Conservation (phyloP, 2,329 filamentous ascomycete species). For the Colletotrichum paranaense region DNA sequence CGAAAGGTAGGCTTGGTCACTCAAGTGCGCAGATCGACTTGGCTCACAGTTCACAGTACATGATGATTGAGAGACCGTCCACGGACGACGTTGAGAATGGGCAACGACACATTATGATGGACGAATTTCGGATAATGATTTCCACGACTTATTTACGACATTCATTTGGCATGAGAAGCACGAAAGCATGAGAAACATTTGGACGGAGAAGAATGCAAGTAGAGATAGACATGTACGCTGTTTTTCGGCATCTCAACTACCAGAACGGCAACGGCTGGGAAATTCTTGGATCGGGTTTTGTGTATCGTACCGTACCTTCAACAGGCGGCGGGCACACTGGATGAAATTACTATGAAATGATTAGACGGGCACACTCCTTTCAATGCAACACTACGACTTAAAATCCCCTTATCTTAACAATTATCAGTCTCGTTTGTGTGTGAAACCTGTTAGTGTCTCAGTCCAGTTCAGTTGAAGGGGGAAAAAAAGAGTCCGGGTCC, state of each 20-base stretch:
- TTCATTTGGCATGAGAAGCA: not conserved
- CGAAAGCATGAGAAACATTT: no score
- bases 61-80: not conserved
- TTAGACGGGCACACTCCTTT: not conserved
- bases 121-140: not conserved
- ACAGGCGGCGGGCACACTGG: constrained; percentile 7
- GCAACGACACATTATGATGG: not conserved
- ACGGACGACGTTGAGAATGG: not conserved
- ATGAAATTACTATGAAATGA: not conserved
- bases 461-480: not conserved
- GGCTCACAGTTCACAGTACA: not conserved
- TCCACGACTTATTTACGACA: constrained; percentile 1
- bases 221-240: not conserved
- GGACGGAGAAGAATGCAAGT: not conserved
- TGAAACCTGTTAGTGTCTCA: constrained; percentile 35
- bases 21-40: not conserved
- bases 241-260: not conserved
- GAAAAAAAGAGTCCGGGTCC: constrained; percentile 8
- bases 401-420: constrained; percentile 25
- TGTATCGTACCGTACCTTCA: constrained; percentile 16
- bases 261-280: not conserved
- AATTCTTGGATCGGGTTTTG: not conserved
- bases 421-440: not conserved
- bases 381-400: not conserved
- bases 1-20: not conserved